Conservation (phyloP, 2,329 filamentous ascomycete genomes). For the Hyphodiscus sp. region DNA sequence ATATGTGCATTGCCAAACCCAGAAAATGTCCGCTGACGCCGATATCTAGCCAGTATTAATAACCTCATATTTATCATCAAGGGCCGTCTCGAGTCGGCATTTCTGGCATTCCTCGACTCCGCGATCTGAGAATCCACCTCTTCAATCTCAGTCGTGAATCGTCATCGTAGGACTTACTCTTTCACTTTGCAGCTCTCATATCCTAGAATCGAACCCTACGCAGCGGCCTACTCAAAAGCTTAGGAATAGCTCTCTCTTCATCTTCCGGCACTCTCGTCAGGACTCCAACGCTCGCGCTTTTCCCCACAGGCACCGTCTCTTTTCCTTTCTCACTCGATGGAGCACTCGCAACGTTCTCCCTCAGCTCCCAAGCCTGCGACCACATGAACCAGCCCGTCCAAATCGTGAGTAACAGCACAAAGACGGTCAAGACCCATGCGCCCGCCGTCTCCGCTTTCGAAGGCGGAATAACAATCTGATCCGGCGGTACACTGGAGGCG, state of each 20-base stretch:
- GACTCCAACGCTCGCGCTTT: not conserved
- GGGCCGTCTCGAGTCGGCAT: no score
- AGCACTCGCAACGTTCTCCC: not conserved
- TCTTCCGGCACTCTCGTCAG: not conserved
- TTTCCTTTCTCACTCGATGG: not conserved
- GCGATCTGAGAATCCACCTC: no score
- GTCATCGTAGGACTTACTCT: no score
- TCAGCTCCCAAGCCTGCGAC: not conserved
- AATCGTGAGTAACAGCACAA: conserved; percentile 7
- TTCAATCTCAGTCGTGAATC: no score
- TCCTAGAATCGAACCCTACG: no score
- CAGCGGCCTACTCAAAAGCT: not conserved
- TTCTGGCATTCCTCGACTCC: no score
- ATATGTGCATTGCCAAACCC: not conserved
- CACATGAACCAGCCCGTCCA: not conserved
- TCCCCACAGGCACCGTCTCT: not conserved
- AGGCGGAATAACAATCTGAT: conserved; percentile 12
- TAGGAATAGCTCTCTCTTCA: not conserved
- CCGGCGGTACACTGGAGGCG: not conserved
- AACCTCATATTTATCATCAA: no score
- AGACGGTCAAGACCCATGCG: conserved; percentile 36
- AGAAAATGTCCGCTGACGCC: not conserved
- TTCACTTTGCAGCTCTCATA: no score
- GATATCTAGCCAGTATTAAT: not conserved
- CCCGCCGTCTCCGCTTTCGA: conserved; percentile 33